Evolutionary conservation across 257 asterid species (phyloP).

Genomic region (Euphrasia confusa): DNA sequence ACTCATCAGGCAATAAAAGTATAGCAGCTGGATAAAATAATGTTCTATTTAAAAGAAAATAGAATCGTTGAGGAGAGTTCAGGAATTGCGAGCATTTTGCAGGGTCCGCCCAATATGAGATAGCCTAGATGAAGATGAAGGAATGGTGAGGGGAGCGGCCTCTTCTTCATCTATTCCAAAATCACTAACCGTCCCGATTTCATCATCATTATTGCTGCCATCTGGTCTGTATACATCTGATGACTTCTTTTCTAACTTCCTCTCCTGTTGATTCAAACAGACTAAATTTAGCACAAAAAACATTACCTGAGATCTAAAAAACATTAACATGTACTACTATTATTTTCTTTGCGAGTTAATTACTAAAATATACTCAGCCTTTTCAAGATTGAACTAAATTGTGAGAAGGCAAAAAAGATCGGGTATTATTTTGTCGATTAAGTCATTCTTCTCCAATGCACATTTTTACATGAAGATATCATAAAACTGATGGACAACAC

Average conservation of each 20-base stretch:
- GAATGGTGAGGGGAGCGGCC: not conserved
- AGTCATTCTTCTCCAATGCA: not conserved
- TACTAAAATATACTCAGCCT: too few species aligned
- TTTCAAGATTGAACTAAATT: too few species aligned
- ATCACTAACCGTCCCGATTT: slow-evolving; percentile 15
- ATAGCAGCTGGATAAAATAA: not conserved
- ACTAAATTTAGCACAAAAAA: not conserved
- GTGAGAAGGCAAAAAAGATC: too few species aligned
- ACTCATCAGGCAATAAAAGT: not conserved
- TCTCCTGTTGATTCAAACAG: slow-evolving; percentile 37
- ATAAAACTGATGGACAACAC: not conserved
- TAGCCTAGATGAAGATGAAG: slow-evolving; percentile 44
- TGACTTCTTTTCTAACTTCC: slow-evolving; percentile 69
- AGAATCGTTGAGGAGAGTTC: not conserved
- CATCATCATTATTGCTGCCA: slow-evolving; percentile 23
- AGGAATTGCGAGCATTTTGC: slow-evolving; percentile 11
- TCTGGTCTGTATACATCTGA: slow-evolving; percentile 55
- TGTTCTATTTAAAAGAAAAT: not conserved
- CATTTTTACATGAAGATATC: not conserved
- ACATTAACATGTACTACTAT: too few species aligned
- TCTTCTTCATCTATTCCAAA: not conserved
- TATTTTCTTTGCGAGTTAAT: too few species aligned
- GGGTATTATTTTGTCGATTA: too few species aligned
- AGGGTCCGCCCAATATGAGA: slow-evolving; percentile 62
- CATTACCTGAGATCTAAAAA: not conserved